Evolutionary conservation across 2,329 filamentous ascomycete species (phyloP).

Genomic region (Celoporthe dispersa): DNA sequence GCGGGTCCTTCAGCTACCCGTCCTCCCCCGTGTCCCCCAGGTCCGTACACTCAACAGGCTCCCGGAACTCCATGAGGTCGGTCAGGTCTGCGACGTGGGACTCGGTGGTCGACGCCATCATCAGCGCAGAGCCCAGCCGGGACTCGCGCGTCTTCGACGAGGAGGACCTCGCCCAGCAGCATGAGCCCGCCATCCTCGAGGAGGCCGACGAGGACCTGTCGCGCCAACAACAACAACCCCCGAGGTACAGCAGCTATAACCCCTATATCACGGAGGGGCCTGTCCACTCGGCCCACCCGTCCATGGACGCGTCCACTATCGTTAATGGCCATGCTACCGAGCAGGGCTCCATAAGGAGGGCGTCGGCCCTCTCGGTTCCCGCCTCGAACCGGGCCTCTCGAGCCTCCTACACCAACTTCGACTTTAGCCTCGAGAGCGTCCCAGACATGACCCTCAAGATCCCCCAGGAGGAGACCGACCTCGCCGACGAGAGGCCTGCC

Average conservation of each 20-base stretch:
- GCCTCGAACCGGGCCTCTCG: constrained; percentile 3
- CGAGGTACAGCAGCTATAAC: constrained; percentile 1
- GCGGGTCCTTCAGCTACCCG: constrained; percentile 13
- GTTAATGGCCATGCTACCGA: constrained; percentile 14
- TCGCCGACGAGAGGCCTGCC: not conserved
- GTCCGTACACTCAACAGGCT: constrained; percentile 6
- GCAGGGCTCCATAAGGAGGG: constrained; percentile 9
- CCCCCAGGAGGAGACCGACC: constrained; percentile 8
- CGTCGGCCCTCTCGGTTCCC: constrained; percentile 1
- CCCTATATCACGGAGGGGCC: not conserved
- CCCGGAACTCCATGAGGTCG: constrained; percentile 14
- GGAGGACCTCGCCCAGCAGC: not conserved
- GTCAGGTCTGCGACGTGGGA: constrained; percentile 17
- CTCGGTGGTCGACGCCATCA: constrained; percentile 19
- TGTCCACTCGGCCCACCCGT: constrained; percentile 10
- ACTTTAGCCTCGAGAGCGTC: constrained; percentile 9
- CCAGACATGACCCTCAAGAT: constrained; percentile 11
- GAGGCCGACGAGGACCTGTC: constrained; percentile 5
- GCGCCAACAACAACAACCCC: not conserved
- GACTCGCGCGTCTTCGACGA: constrained; percentile 13
- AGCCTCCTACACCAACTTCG: constrained; percentile 16
- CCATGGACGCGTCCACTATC: constrained; percentile 18
- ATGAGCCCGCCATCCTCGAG: constrained; percentile 15
- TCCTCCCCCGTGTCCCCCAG: not conserved
- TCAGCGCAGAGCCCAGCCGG: constrained; percentile 13